Evolutionary conservation across 2,329 filamentous ascomycete species (phyloP).

Genomic region (Xylaria sp.): DNA sequence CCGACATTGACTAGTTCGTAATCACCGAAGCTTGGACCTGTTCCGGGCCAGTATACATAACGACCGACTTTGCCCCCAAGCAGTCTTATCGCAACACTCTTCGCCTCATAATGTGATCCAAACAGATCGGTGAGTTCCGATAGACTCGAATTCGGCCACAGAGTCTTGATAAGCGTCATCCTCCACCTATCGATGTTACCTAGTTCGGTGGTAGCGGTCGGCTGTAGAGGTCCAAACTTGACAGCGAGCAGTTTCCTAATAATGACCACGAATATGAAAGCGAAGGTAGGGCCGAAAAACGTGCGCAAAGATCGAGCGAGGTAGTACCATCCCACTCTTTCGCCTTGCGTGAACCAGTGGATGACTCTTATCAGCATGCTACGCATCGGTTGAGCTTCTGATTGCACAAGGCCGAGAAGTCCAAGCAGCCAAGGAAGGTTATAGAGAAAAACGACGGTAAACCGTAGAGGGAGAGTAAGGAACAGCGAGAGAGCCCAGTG

Average conservation of each 20-base stretch:
- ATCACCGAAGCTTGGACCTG: conserved; percentile 58
- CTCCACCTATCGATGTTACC: conserved; percentile 52
- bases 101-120: conserved; percentile 61
- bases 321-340: conserved; percentile 57
- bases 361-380: conserved; percentile 49
- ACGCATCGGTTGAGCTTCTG: conserved; percentile 41
- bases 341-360: conserved; percentile 54
- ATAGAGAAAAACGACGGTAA: conserved; percentile 49
- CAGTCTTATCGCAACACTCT: conserved; percentile 55
- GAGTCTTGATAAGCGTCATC: conserved; percentile 49
- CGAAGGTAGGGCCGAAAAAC: conserved; percentile 50
- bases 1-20: conserved; percentile 62
- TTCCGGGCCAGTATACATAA: conserved; percentile 63
- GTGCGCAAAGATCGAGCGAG: conserved; percentile 51
- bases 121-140: conserved; percentile 57
- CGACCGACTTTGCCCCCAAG: conserved; percentile 59
- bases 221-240: conserved; percentile 46
- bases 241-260: conserved; percentile 50
- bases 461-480: conserved; percentile 49
- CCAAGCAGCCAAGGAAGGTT: conserved; percentile 53
- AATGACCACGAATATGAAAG: conserved; percentile 50
- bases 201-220: conserved; percentile 40
- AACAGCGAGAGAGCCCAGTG: conserved; percentile 53
- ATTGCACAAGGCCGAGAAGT: conserved; percentile 52
- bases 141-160: conserved; percentile 52